Base-by-base conservation (phyloP, 768 basidiomycete species). In the Pulveroboletus sp. region DNA sequence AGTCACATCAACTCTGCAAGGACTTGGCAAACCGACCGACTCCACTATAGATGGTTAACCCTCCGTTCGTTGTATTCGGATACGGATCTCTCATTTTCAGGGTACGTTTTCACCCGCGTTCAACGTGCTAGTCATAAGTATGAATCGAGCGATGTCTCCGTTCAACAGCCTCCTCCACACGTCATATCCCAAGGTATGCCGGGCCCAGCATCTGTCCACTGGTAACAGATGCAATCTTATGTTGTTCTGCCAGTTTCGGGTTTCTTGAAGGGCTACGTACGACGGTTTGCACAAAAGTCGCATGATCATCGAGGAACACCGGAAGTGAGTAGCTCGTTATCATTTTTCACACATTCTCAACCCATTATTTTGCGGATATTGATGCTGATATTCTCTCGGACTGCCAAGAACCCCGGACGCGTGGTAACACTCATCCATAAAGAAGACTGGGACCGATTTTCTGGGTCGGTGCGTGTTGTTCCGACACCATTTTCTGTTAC, bases 81-180 rank as follows among this genome's bases (percentile, higher is more conserved):
- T 97, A 97, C 57, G 93, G 93, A 11, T 93, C 90, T 6, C 76
- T 97, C 34, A 94, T 95, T 49, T 95, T 88, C 78, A 94, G 92
- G 79, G 92, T 42, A 17, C 3, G 43, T 41, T 21, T 17, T 33
- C 31, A 24, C 11, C n/a, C n/a, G n/a, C n/a, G n/a, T 19, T 1
- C 20, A 32, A 8, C 9, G 6, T 19, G 3, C 16, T 3, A 13
- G 32, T 32, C 24, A 12, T 14, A 19, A 5, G n/a, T n/a, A n/a
- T 42, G 19, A 6, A 43, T 16, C 6, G 19, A 12, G 16, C 19
- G 20, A 12, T 5, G 29, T 6, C 19, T 11, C 25, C 4, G 24
- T 13, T 33, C 27, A 16, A 48, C 43, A 94, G 92, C 90, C 90
- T 25, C 90, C 90, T 13, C 90, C 90, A 3, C 87, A 93, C 60